Conservation (phyloP, 208 protist genomes). For the Leishmania guyanensis region DNA sequence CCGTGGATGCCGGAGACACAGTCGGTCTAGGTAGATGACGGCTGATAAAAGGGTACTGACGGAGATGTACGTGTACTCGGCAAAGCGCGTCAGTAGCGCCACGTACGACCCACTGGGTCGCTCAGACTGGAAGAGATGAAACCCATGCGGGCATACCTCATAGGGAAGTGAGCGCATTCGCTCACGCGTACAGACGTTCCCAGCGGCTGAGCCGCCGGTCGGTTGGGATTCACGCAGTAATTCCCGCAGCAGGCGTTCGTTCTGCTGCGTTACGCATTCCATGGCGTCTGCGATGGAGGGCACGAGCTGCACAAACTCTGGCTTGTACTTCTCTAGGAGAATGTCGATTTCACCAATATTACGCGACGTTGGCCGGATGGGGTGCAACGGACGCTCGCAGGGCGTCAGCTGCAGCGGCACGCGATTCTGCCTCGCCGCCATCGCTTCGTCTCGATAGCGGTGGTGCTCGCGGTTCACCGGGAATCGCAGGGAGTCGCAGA, state of each 20-base stretch:
- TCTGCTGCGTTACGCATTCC: slow-evolving; percentile 48
- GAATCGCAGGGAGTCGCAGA: slow-evolving; percentile 50
- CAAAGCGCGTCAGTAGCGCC: slow-evolving; percentile 34
- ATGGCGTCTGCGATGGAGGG: slow-evolving; percentile 72
- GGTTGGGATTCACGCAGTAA: slow-evolving; percentile 16
- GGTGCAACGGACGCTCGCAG: slow-evolving; percentile 61
- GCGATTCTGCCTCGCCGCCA: slow-evolving; percentile 41
- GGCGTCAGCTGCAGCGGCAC: slow-evolving; percentile 64
- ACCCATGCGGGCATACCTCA: slow-evolving; percentile 31
- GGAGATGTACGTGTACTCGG: slow-evolving; percentile 85
- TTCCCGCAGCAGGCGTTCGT: slow-evolving; percentile 37
- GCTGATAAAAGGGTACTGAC: slow-evolving; percentile 72
- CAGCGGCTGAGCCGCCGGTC: not conserved
- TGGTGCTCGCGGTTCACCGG: slow-evolving; percentile 30
- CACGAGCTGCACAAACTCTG: slow-evolving; percentile 82
- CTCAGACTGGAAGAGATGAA: slow-evolving; percentile 35
- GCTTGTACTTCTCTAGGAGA: slow-evolving; percentile 78
- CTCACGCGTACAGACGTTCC: slow-evolving; percentile 10
- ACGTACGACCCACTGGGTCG: slow-evolving; percentile 33
- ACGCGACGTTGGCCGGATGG: slow-evolving; percentile 11
- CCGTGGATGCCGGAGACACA: slow-evolving; percentile 57
- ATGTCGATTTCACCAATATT: slow-evolving; percentile 73
- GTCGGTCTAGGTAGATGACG: slow-evolving; percentile 83
- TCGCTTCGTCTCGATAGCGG: slow-evolving; percentile 36
- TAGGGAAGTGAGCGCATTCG: slow-evolving; percentile 27